Conservation (phyloP, 495 filamentous ascomycete genomes). For the Penicillium riverlandense region DNA sequence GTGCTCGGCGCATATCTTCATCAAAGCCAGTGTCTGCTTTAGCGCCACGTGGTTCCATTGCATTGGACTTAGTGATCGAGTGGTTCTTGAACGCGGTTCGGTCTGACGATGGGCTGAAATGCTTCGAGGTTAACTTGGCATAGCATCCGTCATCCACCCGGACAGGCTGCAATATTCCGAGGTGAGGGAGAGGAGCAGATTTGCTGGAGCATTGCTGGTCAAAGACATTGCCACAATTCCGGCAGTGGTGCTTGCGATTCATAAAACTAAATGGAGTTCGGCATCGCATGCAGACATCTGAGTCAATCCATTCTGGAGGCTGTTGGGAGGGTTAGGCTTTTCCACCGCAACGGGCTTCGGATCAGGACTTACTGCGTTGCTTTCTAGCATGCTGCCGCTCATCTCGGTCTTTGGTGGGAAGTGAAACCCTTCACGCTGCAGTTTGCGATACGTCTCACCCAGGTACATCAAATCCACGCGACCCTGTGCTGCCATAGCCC, state of each 20-base stretch:
- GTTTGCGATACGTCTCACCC: constrained; percentile 70
- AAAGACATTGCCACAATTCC: constrained; percentile 96
- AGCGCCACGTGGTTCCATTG: constrained; percentile 85
- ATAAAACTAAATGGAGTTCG: constrained; percentile 93
- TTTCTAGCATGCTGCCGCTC: constrained; percentile 92
- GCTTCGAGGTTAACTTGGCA: constrained; percentile 75
- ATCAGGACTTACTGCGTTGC: constrained; percentile 69
- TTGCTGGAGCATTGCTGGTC: constrained; percentile 91
- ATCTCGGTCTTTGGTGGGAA: constrained; percentile 88
- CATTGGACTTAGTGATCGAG: constrained; percentile 44
- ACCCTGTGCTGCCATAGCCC: constrained; percentile 86
- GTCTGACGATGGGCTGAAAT: constrained; percentile 34
- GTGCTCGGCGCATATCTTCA: constrained; percentile 83
- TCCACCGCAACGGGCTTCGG: neutral
- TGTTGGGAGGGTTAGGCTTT: constrained; percentile 27
- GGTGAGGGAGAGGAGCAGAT: constrained; percentile 76
- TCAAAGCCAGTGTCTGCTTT: constrained; percentile 85
- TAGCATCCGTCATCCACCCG: constrained; percentile 97
- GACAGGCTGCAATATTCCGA: constrained; percentile 86
- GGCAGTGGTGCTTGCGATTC: constrained; percentile 95
- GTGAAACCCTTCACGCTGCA: constrained; percentile 77
- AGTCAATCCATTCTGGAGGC: constrained; percentile 97
- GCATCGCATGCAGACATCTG: constrained; percentile 97
- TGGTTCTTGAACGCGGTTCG: constrained; percentile 43
- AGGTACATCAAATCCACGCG: constrained; percentile 79